These are phyloP conservation scores for Usnea hakonensis DNA, from an alignment of 495 filamentous ascomycete genomes.

Conservation along the genomic window DNA sequence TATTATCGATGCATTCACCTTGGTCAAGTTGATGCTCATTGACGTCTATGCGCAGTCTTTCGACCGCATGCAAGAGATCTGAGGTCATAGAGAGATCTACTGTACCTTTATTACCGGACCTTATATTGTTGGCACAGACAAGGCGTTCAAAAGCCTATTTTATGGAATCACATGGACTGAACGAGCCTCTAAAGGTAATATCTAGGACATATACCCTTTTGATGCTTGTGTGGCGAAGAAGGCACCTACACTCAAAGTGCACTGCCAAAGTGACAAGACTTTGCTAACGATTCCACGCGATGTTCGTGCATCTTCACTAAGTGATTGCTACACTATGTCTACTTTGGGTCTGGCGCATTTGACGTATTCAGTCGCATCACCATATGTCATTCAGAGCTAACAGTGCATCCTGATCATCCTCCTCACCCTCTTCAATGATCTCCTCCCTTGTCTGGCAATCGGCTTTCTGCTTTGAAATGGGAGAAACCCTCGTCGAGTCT, in stretches of 20 bases:
- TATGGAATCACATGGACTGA: too few species aligned
- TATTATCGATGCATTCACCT: constrained; percentile 46
- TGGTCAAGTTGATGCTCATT: constrained; percentile 5
- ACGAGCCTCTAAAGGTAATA: neutral
- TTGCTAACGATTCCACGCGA: neutral
- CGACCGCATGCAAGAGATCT: constrained; percentile 26
- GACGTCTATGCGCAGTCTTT: constrained; percentile 12
- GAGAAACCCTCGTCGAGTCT: constrained; percentile 14
- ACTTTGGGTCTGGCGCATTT: neutral
- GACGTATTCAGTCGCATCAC: neutral
- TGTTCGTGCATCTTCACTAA: neutral
- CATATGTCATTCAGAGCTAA: constrained; percentile 31
- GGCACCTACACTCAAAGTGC: neutral
- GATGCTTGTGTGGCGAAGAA: neutral
- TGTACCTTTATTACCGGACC: neutral
- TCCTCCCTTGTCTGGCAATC: constrained; percentile 1
- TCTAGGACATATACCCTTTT: neutral
- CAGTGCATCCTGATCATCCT: constrained; percentile 43
- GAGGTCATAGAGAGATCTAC: constrained; percentile 21
- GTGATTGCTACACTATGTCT: neutral
- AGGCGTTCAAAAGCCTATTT: too few species aligned
- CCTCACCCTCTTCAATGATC: constrained; percentile 40
- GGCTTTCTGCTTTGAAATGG: neutral
- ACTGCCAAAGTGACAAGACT: neutral
- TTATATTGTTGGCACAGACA: neutral